Base-by-base conservation (phyloP, 2,329 filamentous ascomycete species). In the Orbilia oligospora region DNA sequence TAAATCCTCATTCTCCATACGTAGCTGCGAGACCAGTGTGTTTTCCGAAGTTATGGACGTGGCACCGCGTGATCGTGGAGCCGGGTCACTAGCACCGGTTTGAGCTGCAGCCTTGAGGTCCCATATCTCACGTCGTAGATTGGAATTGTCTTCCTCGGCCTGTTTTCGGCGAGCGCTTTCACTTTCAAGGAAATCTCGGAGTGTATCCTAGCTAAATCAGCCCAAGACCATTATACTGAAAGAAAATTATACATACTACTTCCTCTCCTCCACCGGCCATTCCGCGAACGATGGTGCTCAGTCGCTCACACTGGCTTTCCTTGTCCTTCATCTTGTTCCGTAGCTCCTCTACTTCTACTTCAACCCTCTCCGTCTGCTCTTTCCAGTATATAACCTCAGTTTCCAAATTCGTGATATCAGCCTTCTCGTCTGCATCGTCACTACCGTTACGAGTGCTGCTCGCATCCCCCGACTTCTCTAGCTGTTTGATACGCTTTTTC, bases 151-250 rank as follows among this genome's bases (percentile, higher is more conserved):
- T 49, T 97, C 93, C 81, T 98, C 94, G 0, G 92, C 90, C 84
- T 97, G 93, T 84, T 97, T 95, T 73, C 95, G 90, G 33, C 94
- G 90, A 2, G 92, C 91, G 1, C 93, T 96, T 84, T 99, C 96
- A 80, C 96, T 93, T 83, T 97, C 93, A 27, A 97, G 88, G 79
- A 98, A 89, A 82, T 97, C 95, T 84, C 97, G 97, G 91, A 93
- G 97, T 84, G 97, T 95, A 80, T 97, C 93, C 83, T 80, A 80
- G 71, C 46, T 79, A 81, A 80, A 55, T 69, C 16, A 53, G 80
- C 79, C 49, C 83, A 30, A 63, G 3, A 53, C 14, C 44, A 18
- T 30, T 4, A 51, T 41, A 20, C 30, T 65, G 16, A 61, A 73
- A 48, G 51, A 56, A 38, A 65, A 30, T n/a, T 27, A 27, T 49